Percentiles rank a stretch among this genome's conserved stretches.
phyloP scores from a whole-genome alignment of 1,139 yeast species.

The Citeromyces hawaiiensis region DNA sequence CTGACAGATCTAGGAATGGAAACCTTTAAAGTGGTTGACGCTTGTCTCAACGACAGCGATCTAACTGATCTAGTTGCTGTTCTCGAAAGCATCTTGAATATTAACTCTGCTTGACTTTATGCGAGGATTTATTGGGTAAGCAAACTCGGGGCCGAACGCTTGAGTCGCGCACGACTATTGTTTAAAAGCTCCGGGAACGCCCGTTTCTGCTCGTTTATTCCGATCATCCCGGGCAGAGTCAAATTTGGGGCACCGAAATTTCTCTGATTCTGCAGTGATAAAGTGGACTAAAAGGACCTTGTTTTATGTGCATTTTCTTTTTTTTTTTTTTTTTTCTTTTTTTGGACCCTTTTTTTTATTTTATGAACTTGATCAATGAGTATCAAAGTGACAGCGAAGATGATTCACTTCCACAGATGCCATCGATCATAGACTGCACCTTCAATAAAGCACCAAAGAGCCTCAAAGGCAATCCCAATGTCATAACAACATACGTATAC shows the following conservation, averaged over 20 bases:
- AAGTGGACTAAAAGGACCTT: too few relatives aligned
- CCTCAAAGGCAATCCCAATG: neutral
- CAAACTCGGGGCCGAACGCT: neutral
- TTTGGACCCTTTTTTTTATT: too few relatives aligned
- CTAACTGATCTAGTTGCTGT: neutral
- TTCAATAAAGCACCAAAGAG: neutral
- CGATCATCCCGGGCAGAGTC: too few relatives aligned
- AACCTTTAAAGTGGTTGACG: neutral
- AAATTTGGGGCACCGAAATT: too few relatives aligned
- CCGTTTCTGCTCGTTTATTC: too few relatives aligned
- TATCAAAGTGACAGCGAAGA: neutral
- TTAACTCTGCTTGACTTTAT: too few relatives aligned
- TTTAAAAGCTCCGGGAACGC: neutral
- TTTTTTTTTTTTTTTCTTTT: too few relatives aligned
- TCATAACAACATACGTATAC: neutral
- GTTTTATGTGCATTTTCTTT: too few relatives aligned
- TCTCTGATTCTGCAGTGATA: too few relatives aligned
- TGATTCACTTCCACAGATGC: neutral
- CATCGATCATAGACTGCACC: neutral
- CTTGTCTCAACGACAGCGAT: neutral
- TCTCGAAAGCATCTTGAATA: neutral
- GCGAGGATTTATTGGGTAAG: constrained; percentile 1
- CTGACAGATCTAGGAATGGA: constrained; percentile 4
- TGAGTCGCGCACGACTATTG: neutral
- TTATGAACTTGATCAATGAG: neutral